Base-by-base conservation (phyloP, 2,329 filamentous ascomycete genomes). In the Chaetomiaceae sp. region DNA sequence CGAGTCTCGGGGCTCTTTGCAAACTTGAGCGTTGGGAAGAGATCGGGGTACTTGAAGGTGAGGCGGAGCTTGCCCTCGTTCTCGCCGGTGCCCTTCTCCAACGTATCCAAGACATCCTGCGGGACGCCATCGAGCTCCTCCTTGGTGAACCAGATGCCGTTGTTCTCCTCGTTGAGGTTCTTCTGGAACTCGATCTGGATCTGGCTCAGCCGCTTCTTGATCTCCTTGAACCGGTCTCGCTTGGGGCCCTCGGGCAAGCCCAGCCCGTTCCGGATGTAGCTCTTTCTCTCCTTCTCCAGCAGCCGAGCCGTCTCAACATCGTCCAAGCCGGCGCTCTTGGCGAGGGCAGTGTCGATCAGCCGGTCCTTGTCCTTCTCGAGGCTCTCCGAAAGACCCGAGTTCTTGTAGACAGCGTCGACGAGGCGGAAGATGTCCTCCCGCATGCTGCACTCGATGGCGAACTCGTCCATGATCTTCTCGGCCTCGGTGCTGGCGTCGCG, bases 31-130 rank as follows among this genome's bases (percentile, higher is more conserved):
- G 86, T 79, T 0, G 88, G 88, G 71, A 90, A 88, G 34, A 89
- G 77, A 66, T 91, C 88, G 1, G 88, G 88, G 68, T 92, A 92
- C 72, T 92, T 92, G 78, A 91, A 92, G 6, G 82, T 85, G 37
- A 92, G 75, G 69, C 82, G 85, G 63, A 89, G 75, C 66, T 89
- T 69, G 60, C 87, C 85, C 66, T 88, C 85, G 55, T 88, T 85
- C 57, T 84, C 84, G 3, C 78, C 80, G 6, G 82, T 83, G 29
- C 89, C 89, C 71, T 89, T 88, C 69, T 88, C 84, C 51, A 91
- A 72, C 2, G 73, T 74, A 12, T 78, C 75, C 3, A 89, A 61
- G 7, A 90, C 80, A 66, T 92, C 88, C 17, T 80, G 71, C 0
- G 88, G 88, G 17, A 91, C 86, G 45, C 89, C 89, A 44, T 87